Conservation (phyloP, 768 basidiomycete genomes). For the Boletus rubropictus region DNA sequence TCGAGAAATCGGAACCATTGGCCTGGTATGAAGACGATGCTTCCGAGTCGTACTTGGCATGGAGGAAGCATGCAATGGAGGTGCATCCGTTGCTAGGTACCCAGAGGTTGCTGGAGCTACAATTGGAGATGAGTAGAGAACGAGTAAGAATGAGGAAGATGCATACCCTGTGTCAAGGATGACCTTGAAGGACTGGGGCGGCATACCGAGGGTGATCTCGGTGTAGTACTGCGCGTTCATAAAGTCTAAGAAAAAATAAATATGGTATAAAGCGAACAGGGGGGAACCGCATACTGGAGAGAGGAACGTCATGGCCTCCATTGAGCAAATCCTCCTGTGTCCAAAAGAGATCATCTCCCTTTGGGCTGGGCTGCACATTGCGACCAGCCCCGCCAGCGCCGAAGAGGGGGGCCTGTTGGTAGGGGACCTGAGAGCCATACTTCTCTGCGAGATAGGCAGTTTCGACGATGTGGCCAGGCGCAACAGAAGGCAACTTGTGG, state of each 20-base stretch:
- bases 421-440: constrained; percentile 55
- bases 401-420: constrained; percentile 56
- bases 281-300: constrained; percentile 48
- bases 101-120: constrained; percentile 89
- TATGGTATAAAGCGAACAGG: background rate
- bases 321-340: constrained; percentile 65
- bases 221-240: constrained; percentile 98
- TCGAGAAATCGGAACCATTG: constrained; percentile 85
- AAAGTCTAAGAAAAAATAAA: constrained; percentile 56
- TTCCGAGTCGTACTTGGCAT: constrained; percentile 81
- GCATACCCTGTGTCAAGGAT: constrained; percentile 84
- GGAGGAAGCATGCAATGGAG: constrained; percentile 91
- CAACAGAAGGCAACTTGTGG: constrained; percentile 68
- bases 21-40: constrained; percentile 80
- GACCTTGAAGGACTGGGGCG: constrained; percentile 89
- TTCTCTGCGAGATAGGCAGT: constrained; percentile 89
- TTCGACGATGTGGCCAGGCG: constrained; percentile 61
- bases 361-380: constrained; percentile 41
- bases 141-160: constrained; percentile 16
- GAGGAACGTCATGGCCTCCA: constrained; percentile 81
- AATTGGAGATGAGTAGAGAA: constrained; percentile 1
- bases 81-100: constrained; percentile 78
- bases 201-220: constrained; percentile 77
- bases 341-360: constrained; percentile 67
- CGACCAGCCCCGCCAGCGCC: constrained; percentile 74